Base-by-base conservation (phyloP, 257 asterid genomes). In the Solanum paucissectum region DNA sequence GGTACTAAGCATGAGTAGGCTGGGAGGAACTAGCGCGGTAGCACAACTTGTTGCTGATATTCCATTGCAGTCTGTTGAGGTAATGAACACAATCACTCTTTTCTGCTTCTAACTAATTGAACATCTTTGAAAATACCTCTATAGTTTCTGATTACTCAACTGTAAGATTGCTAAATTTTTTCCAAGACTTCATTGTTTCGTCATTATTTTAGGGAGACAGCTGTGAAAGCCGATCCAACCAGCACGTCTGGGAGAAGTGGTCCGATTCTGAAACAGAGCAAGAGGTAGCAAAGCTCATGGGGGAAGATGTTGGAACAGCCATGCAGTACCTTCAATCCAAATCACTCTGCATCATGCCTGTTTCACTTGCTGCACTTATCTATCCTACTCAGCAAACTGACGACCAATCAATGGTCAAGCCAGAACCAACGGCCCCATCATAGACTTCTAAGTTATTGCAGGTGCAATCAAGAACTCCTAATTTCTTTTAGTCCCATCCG, bases 1-100 rank as follows among this genome's bases (percentile, higher is more conserved):
- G 98, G 97, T 94, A 42, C 88, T 94, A 89, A 95, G 98, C 95
- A 95, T 95, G 98, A 94, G 98, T 88, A 92, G 98, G 92, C 94
- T 93, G 36, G 98, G 98, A 40, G 98, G 94, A 37, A 94, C 96
- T 88, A 94, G 98, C 87, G 96, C 96, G 18, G 98, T 92, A 76
- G 98, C 98, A 84, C 98, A 93, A 88, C 96, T 94, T 86, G 95
- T 94, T 86, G 92, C 98, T 16, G 98, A 94, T 90, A 92, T 95
- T 89, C 98, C 98, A 12, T 90, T 92, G 42, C 95, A 92, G 85
- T 86, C 96, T 88, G 84, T 91, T 42, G 98, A 95, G 98, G 98
- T 95, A 90, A 89, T 69, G 44, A 29, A 76, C 18, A 23, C 12
- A 38, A 71, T 72, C 66, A 68, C 75, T 68, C 37, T 5, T 66